These are phyloP conservation scores for Chaetoceros muelleri DNA, from an alignment of 108 stramenopile species.

Conservation along the genomic window DNA sequence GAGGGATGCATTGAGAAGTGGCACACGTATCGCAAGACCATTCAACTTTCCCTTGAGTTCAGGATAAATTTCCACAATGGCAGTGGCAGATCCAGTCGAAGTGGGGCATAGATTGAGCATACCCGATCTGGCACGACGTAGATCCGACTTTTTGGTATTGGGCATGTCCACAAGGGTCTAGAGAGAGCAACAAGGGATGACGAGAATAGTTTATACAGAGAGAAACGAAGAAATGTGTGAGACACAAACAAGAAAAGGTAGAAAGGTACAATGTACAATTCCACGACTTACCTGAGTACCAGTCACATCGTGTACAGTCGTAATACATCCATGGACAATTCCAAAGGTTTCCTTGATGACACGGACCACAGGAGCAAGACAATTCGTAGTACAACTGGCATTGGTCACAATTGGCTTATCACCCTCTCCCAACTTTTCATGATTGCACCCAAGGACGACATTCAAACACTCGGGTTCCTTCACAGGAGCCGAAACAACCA, in stretches of 20 bases:
- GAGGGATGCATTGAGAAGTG: constrained; percentile 78
- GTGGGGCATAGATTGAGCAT: constrained; percentile 91
- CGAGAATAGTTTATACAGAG: neutral
- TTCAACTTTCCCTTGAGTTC: constrained; percentile 93
- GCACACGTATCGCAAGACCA: constrained; percentile 89
- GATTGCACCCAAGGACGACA: constrained; percentile 93
- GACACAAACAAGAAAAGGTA: constrained; percentile 7
- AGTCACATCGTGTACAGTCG: constrained; percentile 91
- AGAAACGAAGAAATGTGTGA: constrained; percentile 11
- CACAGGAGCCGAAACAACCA: constrained; percentile 90
- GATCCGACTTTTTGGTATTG: constrained; percentile 83
- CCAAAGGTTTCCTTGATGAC: constrained; percentile 88
- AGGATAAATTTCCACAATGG: constrained; percentile 91
- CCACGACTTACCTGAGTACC: constrained; percentile 65
- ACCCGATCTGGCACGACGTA: constrained; percentile 83
- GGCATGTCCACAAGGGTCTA: constrained; percentile 81
- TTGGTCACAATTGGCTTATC: constrained; percentile 79
- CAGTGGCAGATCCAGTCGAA: constrained; percentile 87
- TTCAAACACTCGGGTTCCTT: constrained; percentile 87
- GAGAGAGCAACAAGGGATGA: constrained; percentile 1
- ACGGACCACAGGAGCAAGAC: constrained; percentile 88
- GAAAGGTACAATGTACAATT: no score
- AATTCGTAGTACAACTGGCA: constrained; percentile 95
- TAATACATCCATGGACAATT: constrained; percentile 89
- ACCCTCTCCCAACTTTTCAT: constrained; percentile 38